These are phyloP conservation scores for Onygenales sp. DNA, from an alignment of 2,329 filamentous ascomycete genomes.

Conservation along the genomic window DNA sequence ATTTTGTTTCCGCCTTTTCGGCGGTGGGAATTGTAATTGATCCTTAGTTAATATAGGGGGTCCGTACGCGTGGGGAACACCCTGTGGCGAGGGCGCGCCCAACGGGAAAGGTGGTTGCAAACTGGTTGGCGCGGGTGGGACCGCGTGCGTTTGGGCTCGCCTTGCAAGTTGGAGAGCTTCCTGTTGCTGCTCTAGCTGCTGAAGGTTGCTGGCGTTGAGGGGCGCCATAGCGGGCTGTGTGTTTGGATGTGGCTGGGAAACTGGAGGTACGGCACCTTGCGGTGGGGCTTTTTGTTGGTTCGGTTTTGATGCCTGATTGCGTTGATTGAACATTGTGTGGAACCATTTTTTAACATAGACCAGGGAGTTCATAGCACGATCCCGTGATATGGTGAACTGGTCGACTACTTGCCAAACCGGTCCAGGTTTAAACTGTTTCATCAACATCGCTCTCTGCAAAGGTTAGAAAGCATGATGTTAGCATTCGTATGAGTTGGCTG, in stretches of 20 bases:
- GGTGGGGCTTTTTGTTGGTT: constrained; percentile 2
- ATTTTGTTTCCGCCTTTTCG: constrained; percentile 49
- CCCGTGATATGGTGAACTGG: constrained; percentile 33
- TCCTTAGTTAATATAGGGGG: constrained; percentile 44
- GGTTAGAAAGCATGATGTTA: not conserved
- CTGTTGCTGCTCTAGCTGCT: constrained; percentile 39
- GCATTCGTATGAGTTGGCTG: not conserved
- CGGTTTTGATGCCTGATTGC: constrained; percentile 9
- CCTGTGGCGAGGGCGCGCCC: constrained; percentile 44
- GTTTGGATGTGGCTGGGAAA: constrained; percentile 18
- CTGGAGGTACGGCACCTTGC: not conserved
- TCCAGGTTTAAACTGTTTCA: constrained; percentile 35
- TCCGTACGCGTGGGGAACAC: constrained; percentile 48
- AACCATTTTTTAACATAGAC: constrained; percentile 34
- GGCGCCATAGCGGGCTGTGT: constrained; percentile 21
- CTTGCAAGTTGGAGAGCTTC: constrained; percentile 31
- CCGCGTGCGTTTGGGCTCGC: constrained; percentile 29
- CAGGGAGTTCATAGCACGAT: constrained; percentile 28
- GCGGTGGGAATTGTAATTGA: constrained; percentile 48
- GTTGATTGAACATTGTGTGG: constrained; percentile 26
- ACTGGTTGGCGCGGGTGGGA: constrained; percentile 40
- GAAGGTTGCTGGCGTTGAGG: constrained; percentile 38
- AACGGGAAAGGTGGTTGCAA: constrained; percentile 45
- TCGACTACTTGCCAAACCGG: constrained; percentile 35
- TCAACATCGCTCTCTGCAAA: constrained; percentile 32